Evolutionary conservation across 2,329 filamentous ascomycete genomes (phyloP), one percentile per base, ranked within the genome.

Genomic region (Colletotrichum tanaceti): DNA sequence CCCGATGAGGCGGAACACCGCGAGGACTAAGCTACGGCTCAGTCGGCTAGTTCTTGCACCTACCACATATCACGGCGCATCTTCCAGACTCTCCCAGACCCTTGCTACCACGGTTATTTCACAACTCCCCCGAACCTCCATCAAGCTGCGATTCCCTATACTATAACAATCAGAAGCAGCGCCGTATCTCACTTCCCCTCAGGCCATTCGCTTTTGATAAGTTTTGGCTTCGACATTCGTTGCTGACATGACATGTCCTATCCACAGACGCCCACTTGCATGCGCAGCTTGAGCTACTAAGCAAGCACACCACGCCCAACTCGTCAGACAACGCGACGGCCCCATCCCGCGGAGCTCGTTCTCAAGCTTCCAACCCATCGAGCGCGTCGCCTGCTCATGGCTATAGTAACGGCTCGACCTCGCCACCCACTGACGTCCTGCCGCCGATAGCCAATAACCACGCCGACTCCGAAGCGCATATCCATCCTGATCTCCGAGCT

Each of bases 401-500:
- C 75, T 85, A 84, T 77, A 80, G 79, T 54, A 71, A 71, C 68
- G 68, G 70, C 65, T 67, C 70, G 79, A 81, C 65, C 72, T 80
- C 65, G 73, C 77, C 57, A 75, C 76, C 63, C 73, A 76, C 65
- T 74, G 79, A 79, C 75, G 75, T 74, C 68, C 72, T 75, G 67
- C 78, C 77, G 71, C 74, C 76, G 70, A 66, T 79, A 71, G 72
- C 74, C 71, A 63, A 74, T 70, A 79, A 57, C 43, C 60, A 81
- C 71, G 61, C 77, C 69, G 80, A 82, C 70, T 76, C 76, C 71
- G 83, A 85, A 72, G 74, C 81, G 68, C 81, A 82, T 70, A 85
- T 86, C 58, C 83, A 86, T 68, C 84, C 84, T 22, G 82, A 85
- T 62, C 77, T 86, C 52, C 80, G 84, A 73, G 79, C 75, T 47